A percentile compares a stretch with the other conserved stretches of the same genome.
Conservation (phyloP, 2,329 filamentous ascomycete genomes). For the Arthrinium phaeospermum region DNA sequence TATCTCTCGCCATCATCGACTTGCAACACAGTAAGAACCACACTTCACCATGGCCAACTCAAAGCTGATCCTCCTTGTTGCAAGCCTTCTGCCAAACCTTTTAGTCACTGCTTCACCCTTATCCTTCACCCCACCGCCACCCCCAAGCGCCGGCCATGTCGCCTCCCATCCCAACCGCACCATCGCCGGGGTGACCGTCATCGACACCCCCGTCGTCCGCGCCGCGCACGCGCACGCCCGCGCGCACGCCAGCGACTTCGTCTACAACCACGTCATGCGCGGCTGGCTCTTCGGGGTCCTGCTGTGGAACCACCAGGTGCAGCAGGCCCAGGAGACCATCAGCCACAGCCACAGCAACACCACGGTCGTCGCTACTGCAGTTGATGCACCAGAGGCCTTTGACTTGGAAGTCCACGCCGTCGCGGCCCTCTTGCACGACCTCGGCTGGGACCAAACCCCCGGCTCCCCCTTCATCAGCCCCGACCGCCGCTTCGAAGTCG, state of each 20-base stretch:
- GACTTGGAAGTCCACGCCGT: slow-evolving; percentile 47
- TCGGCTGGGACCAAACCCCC: slow-evolving; percentile 46
- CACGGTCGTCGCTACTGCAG: no score
- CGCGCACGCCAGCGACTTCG: slow-evolving; percentile 34
- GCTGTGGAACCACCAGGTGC: slow-evolving; percentile 21
- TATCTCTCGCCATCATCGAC: not conserved
- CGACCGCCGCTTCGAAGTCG: slow-evolving; percentile 57
- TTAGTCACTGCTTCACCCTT: not conserved
- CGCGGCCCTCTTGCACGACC: slow-evolving; percentile 47
- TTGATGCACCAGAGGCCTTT: slow-evolving; percentile 23
- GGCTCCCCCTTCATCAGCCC: slow-evolving; percentile 41
- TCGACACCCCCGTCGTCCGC: slow-evolving; percentile 40
- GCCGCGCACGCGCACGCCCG: slow-evolving; percentile 40
- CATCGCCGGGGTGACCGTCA: slow-evolving; percentile 41
- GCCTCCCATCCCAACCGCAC: slow-evolving; percentile 1
- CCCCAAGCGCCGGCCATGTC: not conserved
- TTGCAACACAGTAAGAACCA: not conserved
- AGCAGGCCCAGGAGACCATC: no score
- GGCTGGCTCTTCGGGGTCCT: slow-evolving; percentile 35
- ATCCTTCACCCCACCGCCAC: not conserved
- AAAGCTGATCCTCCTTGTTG: not conserved
- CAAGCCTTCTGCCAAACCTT: not conserved
- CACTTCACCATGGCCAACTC: not conserved
- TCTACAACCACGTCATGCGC: slow-evolving; percentile 45
- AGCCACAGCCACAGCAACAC: slow-evolving; percentile 24